phyloP scores from a whole-genome alignment of 1,139 yeast species.

The Lodderomyces beijingensis region DNA sequence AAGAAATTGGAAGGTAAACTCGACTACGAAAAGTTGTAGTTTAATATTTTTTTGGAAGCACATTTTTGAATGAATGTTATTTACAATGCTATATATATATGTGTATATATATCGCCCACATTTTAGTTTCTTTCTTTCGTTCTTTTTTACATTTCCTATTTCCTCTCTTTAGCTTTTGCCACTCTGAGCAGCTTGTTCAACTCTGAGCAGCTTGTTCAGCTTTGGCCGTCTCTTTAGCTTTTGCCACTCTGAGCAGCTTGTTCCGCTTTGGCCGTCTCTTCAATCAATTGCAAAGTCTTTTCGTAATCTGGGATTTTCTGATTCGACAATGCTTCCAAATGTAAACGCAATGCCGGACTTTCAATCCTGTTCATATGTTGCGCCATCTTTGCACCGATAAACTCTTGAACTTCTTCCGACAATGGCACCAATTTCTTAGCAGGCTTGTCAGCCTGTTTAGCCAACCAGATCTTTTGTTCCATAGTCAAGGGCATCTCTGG shows the following conservation, averaged over 20 bases:
- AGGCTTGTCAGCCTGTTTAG: constrained; percentile 43
- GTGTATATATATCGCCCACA: too few species aligned
- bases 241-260: too few species aligned
- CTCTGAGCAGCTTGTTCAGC: too few species aligned
- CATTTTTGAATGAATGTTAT: constrained; percentile 1
- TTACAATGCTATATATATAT: too few species aligned
- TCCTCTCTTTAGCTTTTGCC: too few species aligned
- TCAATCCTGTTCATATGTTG: constrained; percentile 43
- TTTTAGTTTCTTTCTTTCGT: too few species aligned
- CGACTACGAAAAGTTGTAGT: constrained; percentile 82
- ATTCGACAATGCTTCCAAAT: constrained; percentile 38
- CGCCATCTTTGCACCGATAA: constrained; percentile 68
- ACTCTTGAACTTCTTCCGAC: constrained; percentile 62
- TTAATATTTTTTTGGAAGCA: too few species aligned
- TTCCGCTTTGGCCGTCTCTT: constrained; percentile 7
- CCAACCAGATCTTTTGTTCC: constrained; percentile 58
- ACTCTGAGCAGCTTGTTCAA: too few species aligned
- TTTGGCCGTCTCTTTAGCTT: too few species aligned
- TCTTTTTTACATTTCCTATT: too few species aligned
- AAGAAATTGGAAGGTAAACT: constrained; percentile 96
- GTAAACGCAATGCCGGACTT: constrained; percentile 34
- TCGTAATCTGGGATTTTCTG: constrained; percentile 28
- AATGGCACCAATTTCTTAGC: constrained; percentile 46
- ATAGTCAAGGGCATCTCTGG: constrained; percentile 80
- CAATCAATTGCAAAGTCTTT: constrained; percentile 18